Percentiles rank a stretch among this genome's conserved stretches.
phyloP scores from a whole-genome alignment of 495 filamentous ascomycete species.

The Penicillium psychrofluorescens region DNA sequence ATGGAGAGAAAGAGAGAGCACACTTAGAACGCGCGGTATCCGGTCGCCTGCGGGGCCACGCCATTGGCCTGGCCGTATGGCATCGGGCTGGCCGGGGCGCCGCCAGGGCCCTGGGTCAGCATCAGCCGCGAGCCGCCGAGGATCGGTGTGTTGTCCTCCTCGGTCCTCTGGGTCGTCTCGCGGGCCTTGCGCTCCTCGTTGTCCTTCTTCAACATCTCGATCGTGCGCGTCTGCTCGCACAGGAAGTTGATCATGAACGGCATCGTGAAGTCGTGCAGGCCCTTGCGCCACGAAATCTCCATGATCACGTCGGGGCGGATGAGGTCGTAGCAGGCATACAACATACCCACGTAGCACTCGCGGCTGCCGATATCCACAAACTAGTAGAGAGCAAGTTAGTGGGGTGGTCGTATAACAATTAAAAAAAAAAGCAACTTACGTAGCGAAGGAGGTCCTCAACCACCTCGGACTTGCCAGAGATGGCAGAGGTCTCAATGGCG shows the following conservation, averaged over 20 bases:
- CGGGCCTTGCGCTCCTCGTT: constrained; percentile 93
- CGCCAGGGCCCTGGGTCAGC: constrained; percentile 83
- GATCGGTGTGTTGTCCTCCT: constrained; percentile 90
- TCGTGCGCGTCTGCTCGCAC: constrained; percentile 78
- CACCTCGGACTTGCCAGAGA: constrained; percentile 81
- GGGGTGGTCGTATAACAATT: neutral
- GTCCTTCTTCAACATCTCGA: constrained; percentile 83
- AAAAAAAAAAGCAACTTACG: constrained; percentile 50
- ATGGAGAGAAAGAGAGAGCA: constrained; percentile 4
- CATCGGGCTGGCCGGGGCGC: constrained; percentile 49
- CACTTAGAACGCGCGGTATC: constrained; percentile 53
- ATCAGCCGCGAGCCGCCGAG: constrained; percentile 87
- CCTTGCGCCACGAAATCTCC: constrained; percentile 95
- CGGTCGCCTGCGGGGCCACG: constrained; percentile 73
- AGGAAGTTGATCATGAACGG: constrained; percentile 99
- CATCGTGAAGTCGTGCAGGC: constrained; percentile 96
- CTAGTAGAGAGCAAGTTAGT: constrained; percentile 43
- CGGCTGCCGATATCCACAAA: constrained; percentile 99
- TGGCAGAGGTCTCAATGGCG: constrained; percentile 97
- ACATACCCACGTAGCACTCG: constrained; percentile 98
- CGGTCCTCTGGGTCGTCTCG: constrained; percentile 78
- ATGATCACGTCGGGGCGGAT: constrained; percentile 86
- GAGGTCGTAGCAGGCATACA: constrained; percentile 97
- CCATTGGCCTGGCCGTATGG: constrained; percentile 71
- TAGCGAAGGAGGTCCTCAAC: constrained; percentile 95